Base-by-base conservation (phyloP, 192 early-diverging fungal species). In the Funneliformis geosporum region DNA sequence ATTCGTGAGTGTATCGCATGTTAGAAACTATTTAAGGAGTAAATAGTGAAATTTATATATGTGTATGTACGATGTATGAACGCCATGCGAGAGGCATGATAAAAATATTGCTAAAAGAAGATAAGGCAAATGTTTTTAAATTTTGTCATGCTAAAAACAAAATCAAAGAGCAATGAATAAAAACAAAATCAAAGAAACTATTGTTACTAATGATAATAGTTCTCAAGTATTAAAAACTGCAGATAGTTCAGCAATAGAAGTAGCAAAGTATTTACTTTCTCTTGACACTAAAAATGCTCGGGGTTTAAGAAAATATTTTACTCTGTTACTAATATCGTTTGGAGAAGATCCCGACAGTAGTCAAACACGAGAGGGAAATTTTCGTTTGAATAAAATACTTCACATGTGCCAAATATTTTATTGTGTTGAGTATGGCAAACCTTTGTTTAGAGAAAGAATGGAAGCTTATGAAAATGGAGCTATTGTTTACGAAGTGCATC, bases 281-380 rank as follows among this genome's bases (percentile, higher is more conserved):
- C 39, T 67, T 28, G 66, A 67, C 27, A 7, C 66, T 16, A 67
- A 67, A 39, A 28, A 43, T 43, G 8, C 3, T 43, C 42, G 42
- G 4, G 42, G 42, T 3, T 43, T 43, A 43, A 43, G 66, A 67
- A 40, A 67, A 67, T 67, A 67, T 67, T 67, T 67, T 67, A 60
- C n/a, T 12, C n/a, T 60, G 14, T 4, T 8, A 23, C 12, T 12
- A 60, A 60, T 60, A 43, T 43, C 42, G 3, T 43, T 43, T 43
- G 42, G 42, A 43, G 42, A 43, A 43, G 59, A 60, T 8, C 12
- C 16, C 6, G 59, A 23, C 12, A 60, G 59, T 4, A 60, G 59
- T 21, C 59, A 60, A 21, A 23, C 59, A 4, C 4, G 59, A 60
- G n/a, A 60, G n/a, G 59, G 59, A 11, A 23, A 60, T 60, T 60